These are phyloP conservation scores for Leccinum disarticulatum DNA, from an alignment of 768 basidiomycete genomes.

Conservation along the genomic window DNA sequence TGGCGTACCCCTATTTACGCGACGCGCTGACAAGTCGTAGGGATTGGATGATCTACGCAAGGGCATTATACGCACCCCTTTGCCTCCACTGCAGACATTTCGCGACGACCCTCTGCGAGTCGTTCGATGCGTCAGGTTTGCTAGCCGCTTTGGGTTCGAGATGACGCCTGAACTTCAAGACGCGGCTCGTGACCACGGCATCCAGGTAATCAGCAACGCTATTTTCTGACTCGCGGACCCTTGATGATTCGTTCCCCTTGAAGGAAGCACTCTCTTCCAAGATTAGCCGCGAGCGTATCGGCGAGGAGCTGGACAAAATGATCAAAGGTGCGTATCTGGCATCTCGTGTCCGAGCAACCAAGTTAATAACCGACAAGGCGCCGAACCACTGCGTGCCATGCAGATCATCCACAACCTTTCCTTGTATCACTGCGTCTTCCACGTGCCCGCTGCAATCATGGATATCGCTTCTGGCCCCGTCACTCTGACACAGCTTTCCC, in stretches of 20 bases:
- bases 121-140: conserved; percentile 88
- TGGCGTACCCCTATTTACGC: background rate
- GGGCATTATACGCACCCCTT: conserved; percentile 84
- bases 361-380: conserved; percentile 45
- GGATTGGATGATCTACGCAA: conserved; percentile 82
- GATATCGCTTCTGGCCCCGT: conserved; percentile 46
- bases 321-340: conserved; percentile 60
- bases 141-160: conserved; percentile 83
- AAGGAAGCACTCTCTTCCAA: conserved; percentile 71
- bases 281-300: conserved; percentile 88
- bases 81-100: conserved; percentile 86
- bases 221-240: background rate
- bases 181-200: conserved; percentile 57
- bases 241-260: background rate
- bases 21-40: conserved; percentile 36
- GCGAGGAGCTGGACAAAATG: conserved; percentile 94
- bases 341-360: conserved; percentile 1
- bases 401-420: conserved; percentile 71
- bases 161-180: conserved; percentile 67
- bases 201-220: conserved; percentile 49
- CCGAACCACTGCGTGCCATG: conserved; percentile 71
- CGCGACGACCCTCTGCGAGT: conserved; percentile 92
- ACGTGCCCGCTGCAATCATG: conserved; percentile 46
- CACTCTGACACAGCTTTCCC: conserved; percentile 40
- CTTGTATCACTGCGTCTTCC: conserved; percentile 69